Conservation (phyloP, 108 stramenopile species). For the Cylindrotheca fusiformis region DNA sequence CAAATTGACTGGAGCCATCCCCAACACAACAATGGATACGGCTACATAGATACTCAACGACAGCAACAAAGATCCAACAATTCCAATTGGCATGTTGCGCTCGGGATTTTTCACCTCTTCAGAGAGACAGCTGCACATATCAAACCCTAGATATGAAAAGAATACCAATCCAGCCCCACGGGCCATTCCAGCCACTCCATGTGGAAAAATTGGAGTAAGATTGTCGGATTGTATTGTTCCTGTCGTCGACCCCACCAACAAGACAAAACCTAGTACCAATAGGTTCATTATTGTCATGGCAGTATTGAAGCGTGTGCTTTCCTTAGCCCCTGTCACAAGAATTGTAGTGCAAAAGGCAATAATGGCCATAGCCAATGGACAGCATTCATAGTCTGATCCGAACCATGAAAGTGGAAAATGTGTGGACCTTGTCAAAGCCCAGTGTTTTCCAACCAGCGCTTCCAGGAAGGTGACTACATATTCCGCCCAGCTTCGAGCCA, state of each 20-base stretch:
- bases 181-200: constrained; percentile 40
- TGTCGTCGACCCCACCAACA: constrained; percentile 34
- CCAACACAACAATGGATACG: constrained; percentile 40
- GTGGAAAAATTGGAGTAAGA: constrained; percentile 40
- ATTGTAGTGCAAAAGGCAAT: constrained; percentile 41
- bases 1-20: constrained; percentile 46
- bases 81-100: constrained; percentile 60
- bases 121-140: constrained; percentile 51
- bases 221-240: constrained; percentile 31
- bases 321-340: constrained; percentile 48
- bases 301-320: constrained; percentile 48
- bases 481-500: constrained; percentile 55
- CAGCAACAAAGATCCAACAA: constrained; percentile 42
- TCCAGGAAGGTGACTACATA: constrained; percentile 38
- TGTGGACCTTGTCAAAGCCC: constrained; percentile 20
- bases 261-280: constrained; percentile 34
- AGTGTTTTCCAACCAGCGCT: neutral
- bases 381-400: constrained; percentile 30
- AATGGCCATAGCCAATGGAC: constrained; percentile 45
- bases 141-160: constrained; percentile 49
- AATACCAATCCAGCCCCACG: constrained; percentile 48
- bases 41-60: constrained; percentile 41
- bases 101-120: constrained; percentile 63
- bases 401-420: constrained; percentile 14
- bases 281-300: constrained; percentile 55